phyloP scores from a whole-genome alignment of 352 stramenopile genomes.

The Phytopythium boreale region DNA sequence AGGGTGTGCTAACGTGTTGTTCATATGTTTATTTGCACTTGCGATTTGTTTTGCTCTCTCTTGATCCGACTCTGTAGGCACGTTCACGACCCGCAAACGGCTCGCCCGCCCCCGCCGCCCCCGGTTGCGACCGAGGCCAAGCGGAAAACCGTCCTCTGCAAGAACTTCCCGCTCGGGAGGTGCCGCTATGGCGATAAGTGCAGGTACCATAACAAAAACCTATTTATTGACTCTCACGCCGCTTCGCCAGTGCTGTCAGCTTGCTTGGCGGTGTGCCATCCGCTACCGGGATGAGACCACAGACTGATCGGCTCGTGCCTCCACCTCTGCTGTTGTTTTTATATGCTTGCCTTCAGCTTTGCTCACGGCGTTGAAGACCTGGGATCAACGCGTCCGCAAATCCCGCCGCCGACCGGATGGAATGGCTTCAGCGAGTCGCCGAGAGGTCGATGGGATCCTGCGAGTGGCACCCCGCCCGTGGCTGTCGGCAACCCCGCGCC shows the following conservation, averaged over 20 bases:
- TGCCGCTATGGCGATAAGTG: constrained; percentile 84
- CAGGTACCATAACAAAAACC: constrained; percentile 44
- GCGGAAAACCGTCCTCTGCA: constrained; percentile 78
- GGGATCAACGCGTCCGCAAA: constrained; percentile 15
- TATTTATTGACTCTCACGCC: constrained; percentile 2
- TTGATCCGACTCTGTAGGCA: constrained; percentile 30
- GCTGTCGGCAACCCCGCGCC: not conserved
- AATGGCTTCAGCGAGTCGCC: constrained; percentile 11
- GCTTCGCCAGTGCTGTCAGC: not conserved
- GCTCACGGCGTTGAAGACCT: constrained; percentile 77
- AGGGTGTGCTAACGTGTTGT: not conserved
- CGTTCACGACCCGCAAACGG: constrained; percentile 40
- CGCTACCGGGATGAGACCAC: constrained; percentile 6
- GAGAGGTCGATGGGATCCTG: constrained; percentile 26
- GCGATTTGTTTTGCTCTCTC: not conserved
- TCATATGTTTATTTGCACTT: not conserved
- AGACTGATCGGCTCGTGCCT: constrained; percentile 24
- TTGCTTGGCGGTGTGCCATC: not conserved
- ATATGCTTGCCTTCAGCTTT: constrained; percentile 47
- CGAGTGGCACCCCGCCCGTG: not conserved
- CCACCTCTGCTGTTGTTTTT: constrained; percentile 17
- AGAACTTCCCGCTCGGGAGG: constrained; percentile 64
- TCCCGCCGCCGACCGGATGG: not conserved
- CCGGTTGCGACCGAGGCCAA: constrained; percentile 41
- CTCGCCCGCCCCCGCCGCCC: constrained; percentile 11